Evolutionary conservation across 805 yeast genomes (phyloP), one percentile per base, ranked within the genome.

Genomic region (Allodekkera sacchari): DNA sequence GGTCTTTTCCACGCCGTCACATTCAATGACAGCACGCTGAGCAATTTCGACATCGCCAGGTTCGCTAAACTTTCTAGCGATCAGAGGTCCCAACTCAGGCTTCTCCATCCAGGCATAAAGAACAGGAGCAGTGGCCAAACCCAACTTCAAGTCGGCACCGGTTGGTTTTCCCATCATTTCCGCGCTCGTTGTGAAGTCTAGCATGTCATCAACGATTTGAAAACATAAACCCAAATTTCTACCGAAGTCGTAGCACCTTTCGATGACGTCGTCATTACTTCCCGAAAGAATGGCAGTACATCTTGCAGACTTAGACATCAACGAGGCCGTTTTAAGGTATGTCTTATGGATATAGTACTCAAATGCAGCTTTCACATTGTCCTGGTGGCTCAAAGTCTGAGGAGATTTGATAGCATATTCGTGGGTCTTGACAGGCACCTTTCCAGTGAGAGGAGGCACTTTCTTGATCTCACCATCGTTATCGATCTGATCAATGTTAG

Each of bases 91-190:
- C 29, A 92, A 65, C 36, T 78, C 81, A 0, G 95, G 94, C 47
- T 74, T 76, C 47, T 80, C 74, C 48, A 73, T 77, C 98, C 98
- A 92, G 1, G 98, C 97, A 57, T 70, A 92, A 33, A 92, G 62
- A 3, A 89, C 87, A 1, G 98, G 98, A 0, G 96, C 97, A 1
- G 98, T 92, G 2, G 97, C 97, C 45, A 92, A 68, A 0, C 98
- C 98, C 27, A 92, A 65, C 54, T 88, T 76, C 45, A 92, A 67
- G 59, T 92, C 98, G 4, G 96, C 96, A 45, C 92, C 95, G 7
- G 95, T 79, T 3, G 98, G 97, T 56, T 92, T 92, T 22, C 98
- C 98, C 36, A 92, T 62, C 31, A 83, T 75, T 25, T 73, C 74
- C 13, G 84, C 83, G 19, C 88, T 75, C n/a, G 85, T 77, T 0